Evolutionary conservation across 352 stramenopile species (phyloP).

Genomic region (Phytophthora pistaciae): DNA sequence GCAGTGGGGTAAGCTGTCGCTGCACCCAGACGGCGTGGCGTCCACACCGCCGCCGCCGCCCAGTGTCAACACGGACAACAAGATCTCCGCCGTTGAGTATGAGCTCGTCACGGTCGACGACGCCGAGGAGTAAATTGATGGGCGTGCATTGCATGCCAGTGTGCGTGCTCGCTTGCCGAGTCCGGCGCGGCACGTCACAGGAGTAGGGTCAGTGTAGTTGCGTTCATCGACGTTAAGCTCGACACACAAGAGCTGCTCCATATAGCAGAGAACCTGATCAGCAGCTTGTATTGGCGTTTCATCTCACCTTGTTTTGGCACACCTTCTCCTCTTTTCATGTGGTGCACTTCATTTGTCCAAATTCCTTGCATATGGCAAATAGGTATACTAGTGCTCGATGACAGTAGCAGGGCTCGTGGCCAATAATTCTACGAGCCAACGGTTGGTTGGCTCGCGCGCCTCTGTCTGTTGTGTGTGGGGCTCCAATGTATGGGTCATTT

Average conservation of each 20-base stretch:
- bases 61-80: constrained; percentile 64
- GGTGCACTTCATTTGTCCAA: neutral
- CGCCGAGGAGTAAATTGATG: constrained; percentile 46
- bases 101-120: constrained; percentile 86
- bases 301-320: constrained; percentile 24
- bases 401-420: constrained; percentile 1
- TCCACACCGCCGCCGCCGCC: constrained; percentile 72
- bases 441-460: constrained; percentile 18
- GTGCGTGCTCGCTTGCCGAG: constrained; percentile 13
- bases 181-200: constrained; percentile 15
- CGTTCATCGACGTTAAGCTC: constrained; percentile 33
- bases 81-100: constrained; percentile 87
- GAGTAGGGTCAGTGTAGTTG: constrained; percentile 38
- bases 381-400: too few relatives aligned
- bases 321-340: neutral
- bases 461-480: neutral
- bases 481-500: constrained; percentile 19
- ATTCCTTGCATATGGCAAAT: constrained; percentile 25
- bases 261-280: constrained; percentile 17
- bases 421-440: constrained; percentile 29
- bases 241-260: constrained; percentile 18
- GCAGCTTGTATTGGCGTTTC: neutral
- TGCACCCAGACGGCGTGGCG: constrained; percentile 74
- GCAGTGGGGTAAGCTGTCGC: constrained; percentile 84
- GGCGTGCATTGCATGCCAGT: neutral